phyloP scores from a whole-genome alignment of 2,329 filamentous ascomycete genomes.

The Aspergillus calidoustus region DNA sequence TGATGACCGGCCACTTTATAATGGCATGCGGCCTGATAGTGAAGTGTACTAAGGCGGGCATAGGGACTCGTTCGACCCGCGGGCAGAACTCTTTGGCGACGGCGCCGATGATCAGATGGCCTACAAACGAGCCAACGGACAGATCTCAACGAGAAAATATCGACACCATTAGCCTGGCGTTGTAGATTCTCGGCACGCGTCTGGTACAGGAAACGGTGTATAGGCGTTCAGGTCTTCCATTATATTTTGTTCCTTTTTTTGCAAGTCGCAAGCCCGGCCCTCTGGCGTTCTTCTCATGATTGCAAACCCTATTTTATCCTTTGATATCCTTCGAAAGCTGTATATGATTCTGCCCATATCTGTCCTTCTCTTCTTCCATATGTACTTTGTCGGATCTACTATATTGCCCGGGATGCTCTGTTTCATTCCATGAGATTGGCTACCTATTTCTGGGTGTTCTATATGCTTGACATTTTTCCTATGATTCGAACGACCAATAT shows the following conservation, averaged over 20 bases:
- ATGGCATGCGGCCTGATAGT: slow-evolving; percentile 50
- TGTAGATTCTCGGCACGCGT: neutral
- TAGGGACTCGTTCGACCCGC: slow-evolving; percentile 32
- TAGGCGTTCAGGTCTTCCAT: slow-evolving; percentile 20
- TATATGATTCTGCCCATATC: slow-evolving; percentile 25
- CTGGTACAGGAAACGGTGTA: slow-evolving; percentile 27
- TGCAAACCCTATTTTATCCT: slow-evolving; percentile 25
- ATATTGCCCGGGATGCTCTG: slow-evolving; percentile 22
- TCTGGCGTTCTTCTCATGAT: slow-evolving; percentile 18
- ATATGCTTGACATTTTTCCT: neutral
- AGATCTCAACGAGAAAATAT: slow-evolving; percentile 39
- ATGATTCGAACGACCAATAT: slow-evolving; percentile 4
- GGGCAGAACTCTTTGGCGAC: slow-evolving; percentile 30
- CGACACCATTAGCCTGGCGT: slow-evolving; percentile 18
- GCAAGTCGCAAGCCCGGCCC: neutral
- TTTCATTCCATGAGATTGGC: slow-evolving; percentile 9
- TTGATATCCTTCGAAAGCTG: slow-evolving; percentile 17
- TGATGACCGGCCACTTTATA: slow-evolving; percentile 46
- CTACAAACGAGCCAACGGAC: slow-evolving; percentile 43
- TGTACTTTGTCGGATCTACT: slow-evolving; percentile 12
- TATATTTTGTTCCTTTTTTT: slow-evolving; percentile 18
- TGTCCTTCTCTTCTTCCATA: slow-evolving; percentile 5
- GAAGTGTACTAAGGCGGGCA: slow-evolving; percentile 31
- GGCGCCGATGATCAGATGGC: slow-evolving; percentile 32
- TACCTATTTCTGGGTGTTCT: slow-evolving; percentile 7